Conservation (phyloP, 164 flowering plant genomes). For the Vitis rupestris region DNA sequence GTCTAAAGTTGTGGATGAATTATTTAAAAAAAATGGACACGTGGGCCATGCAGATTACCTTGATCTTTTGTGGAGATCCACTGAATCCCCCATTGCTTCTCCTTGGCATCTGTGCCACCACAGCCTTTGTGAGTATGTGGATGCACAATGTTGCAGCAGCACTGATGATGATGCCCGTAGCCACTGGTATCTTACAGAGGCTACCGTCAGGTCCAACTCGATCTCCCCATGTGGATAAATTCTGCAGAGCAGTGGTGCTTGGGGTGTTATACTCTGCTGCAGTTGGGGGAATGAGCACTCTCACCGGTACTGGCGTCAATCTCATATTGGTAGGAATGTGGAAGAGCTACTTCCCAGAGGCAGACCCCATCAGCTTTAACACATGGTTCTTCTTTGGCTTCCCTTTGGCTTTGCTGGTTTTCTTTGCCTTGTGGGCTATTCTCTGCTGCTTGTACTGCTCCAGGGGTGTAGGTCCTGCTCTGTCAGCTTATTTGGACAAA, state of each 20-base stretch:
- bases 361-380: conserved; percentile 63
- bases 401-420: conserved; percentile 69
- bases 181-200: conserved; percentile 81
- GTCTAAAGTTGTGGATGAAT: not conserved
- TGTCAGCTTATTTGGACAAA: conserved; percentile 64
- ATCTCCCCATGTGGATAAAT: conserved; percentile 27
- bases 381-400: conserved; percentile 81
- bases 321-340: conserved; percentile 93
- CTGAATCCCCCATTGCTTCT: conserved; percentile 74
- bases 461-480: conserved; percentile 36
- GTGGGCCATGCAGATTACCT: conserved; percentile 53
- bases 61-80: conserved; percentile 84
- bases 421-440: conserved; percentile 64
- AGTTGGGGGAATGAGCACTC: conserved; percentile 85
- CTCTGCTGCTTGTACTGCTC: conserved; percentile 63
- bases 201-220: conserved; percentile 36
- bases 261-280: conserved; percentile 76
- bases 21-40: not conserved
- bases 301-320: conserved; percentile 95
- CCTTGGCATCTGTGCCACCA: conserved; percentile 81
- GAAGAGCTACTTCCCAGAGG: conserved; percentile 79
- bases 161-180: conserved; percentile 95
- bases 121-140: conserved; percentile 96
- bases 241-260: conserved; percentile 71
- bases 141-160: conserved; percentile 94